These are phyloP conservation scores for Solanum tarapatanum DNA, from an alignment of 257 asterid genomes.

Conservation along the genomic window DNA sequence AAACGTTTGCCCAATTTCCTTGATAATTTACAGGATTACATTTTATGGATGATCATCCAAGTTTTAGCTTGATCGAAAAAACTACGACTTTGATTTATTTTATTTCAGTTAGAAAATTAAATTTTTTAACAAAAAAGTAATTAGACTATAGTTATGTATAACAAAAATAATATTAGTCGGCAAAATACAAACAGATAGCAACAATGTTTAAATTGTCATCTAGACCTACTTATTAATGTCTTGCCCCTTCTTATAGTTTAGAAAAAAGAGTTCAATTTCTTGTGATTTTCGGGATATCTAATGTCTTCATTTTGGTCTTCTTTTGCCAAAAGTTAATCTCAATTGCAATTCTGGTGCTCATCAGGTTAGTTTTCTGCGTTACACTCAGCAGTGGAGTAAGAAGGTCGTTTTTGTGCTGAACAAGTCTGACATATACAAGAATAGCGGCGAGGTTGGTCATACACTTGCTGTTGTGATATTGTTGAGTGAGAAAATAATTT, in stretches of 20 bases:
- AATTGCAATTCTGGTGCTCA: slow-evolving; percentile 7
- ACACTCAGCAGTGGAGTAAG: slow-evolving; percentile 93
- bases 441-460: slow-evolving; percentile 54
- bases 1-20: not conserved
- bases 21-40: not conserved
- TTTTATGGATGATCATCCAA: not conserved
- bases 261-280: not conserved
- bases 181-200: not conserved
- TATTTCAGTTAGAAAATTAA: not conserved
- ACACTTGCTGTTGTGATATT: slow-evolving; percentile 13
- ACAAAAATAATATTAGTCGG: not conserved
- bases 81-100: not conserved
- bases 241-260: not conserved
- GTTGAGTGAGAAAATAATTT: not conserved
- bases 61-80: not conserved
- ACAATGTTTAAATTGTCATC: not conserved
- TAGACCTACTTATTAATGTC: not conserved
- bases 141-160: not conserved
- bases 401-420: slow-evolving; percentile 81
- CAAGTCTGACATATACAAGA: slow-evolving; percentile 74
- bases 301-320: not conserved
- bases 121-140: not conserved
- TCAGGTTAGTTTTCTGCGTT: slow-evolving; percentile 89
- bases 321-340: slow-evolving; percentile 15
- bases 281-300: not conserved